Base-by-base conservation (phyloP, 331 rosid genomes). In the Acacia concinna region DNA sequence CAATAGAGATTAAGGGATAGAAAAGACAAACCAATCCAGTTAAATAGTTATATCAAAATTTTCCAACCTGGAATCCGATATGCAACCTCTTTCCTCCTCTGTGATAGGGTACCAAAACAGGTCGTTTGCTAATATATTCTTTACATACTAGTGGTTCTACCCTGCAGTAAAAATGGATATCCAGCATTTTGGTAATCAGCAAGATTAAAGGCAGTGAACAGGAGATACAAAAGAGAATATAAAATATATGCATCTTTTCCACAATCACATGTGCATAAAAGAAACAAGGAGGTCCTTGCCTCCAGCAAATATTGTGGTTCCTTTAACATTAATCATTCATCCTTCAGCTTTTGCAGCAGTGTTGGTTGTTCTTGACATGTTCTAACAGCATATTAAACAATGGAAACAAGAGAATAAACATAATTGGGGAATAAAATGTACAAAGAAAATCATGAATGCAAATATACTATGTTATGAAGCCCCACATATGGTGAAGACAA, bases 61-160 rank as follows among this genome's bases (percentile, higher is more conserved):
- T 70, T 56, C 74, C 72, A 79, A 93, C 99, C 90, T 94, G 93
- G 87, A 93, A 88, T 82, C 98, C 98, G 80, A 93, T 91, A 82
- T 96, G 97, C 90, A 96, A 86, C 86, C 99, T 89, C 85, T 69
- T 96, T 79, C 99, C 99, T 82, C 99, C 99, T 86, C 75, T 90
- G 86, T 96, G 99, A 76, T 93, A 96, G 2, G 99, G 98, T 84
- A 96, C 75, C 81, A 91, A 90, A 73, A 91, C 92, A 77, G 99
- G 98, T 0, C 97, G 91, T 77, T 87, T 80, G 81, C 79, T 7
- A 20, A 82, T 13, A 86, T 81, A 91, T 73, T 96, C 98, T 82
- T 91, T 93, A 79, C 98, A 91, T 68, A 96, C 97, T 85, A 96
- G 98, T 71, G 99, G 99, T 72, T 96, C 99, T 82, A 96, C 38